Percentiles rank a stretch among this genome's conserved stretches.
These are phyloP conservation scores for Gossypium davidsonii DNA, from an alignment of 441 rosid species.

Conservation along the genomic window DNA sequence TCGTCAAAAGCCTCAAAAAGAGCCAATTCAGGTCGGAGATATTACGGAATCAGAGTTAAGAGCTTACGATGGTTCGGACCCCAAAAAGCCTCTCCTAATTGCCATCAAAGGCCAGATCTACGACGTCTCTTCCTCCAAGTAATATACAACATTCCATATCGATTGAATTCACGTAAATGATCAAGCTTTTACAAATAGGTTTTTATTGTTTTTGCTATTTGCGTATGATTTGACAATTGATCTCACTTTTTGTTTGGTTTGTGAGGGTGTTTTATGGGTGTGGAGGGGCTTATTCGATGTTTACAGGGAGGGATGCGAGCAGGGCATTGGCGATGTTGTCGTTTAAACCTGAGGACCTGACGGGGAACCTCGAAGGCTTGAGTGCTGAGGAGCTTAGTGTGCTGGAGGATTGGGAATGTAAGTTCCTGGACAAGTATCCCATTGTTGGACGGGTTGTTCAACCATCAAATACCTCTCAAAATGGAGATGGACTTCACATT, in stretches of 20 bases:
- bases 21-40: constrained; percentile 36
- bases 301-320: constrained; percentile 45
- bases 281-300: constrained; percentile 3
- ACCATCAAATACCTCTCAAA: not conserved
- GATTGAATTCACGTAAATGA: not conserved
- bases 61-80: constrained; percentile 36
- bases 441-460: constrained; percentile 14
- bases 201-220: not conserved
- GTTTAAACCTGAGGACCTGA: constrained; percentile 43
- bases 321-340: constrained; percentile 51
- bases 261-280: constrained; percentile 63
- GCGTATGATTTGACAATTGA: not conserved
- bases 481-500: not conserved
- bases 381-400: constrained; percentile 22
- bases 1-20: not conserved
- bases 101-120: constrained; percentile 41
- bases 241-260: not conserved
- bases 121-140: constrained; percentile 32
- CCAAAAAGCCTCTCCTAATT: constrained; percentile 37
- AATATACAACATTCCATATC: not conserved
- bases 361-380: constrained; percentile 40
- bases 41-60: constrained; percentile 31
- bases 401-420: constrained; percentile 37
- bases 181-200: not conserved
- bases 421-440: constrained; percentile 34